Evolutionary conservation across 768 basidiomycete genomes (phyloP).

Genomic region (Psilocybe sp.): DNA sequence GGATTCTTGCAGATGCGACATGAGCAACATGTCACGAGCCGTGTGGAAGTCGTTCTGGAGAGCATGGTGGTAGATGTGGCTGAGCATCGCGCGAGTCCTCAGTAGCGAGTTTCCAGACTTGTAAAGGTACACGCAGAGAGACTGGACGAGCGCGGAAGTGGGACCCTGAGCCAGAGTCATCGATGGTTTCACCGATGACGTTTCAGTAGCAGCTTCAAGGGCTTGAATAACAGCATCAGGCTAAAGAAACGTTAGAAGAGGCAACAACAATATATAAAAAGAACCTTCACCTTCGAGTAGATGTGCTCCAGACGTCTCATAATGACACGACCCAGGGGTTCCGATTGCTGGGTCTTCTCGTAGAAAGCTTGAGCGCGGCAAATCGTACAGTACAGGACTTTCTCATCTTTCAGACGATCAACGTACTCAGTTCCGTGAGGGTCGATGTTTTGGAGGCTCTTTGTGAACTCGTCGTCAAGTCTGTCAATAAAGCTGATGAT

Average conservation of each 20-base stretch:
- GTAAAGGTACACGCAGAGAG: slow-evolving; percentile 90
- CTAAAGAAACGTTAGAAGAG: slow-evolving; percentile 36
- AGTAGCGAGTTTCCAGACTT: slow-evolving; percentile 87
- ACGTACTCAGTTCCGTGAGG: slow-evolving; percentile 99
- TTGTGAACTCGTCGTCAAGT: slow-evolving; percentile 97
- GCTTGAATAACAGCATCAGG: slow-evolving; percentile 91
- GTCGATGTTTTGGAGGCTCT: slow-evolving; percentile 95
- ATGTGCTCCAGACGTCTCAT: slow-evolving; percentile 98
- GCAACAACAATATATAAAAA: not conserved
- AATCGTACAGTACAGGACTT: slow-evolving; percentile 89
- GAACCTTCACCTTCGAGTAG: slow-evolving; percentile 79
- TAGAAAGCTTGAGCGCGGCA: slow-evolving; percentile 91
- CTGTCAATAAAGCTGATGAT: slow-evolving; percentile 96
- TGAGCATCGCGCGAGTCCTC: slow-evolving; percentile 95
- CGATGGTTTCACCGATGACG: slow-evolving; percentile 57
- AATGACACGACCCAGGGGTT: slow-evolving; percentile 82
- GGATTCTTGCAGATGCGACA: slow-evolving; percentile 98
- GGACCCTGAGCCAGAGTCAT: slow-evolving; percentile 57
- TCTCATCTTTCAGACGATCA: slow-evolving; percentile 94
- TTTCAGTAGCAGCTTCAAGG: slow-evolving; percentile 69
- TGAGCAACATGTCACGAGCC: slow-evolving; percentile 95
- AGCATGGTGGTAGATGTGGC: slow-evolving; percentile 96
- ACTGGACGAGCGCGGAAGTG: slow-evolving; percentile 80
- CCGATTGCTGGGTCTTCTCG: slow-evolving; percentile 73
- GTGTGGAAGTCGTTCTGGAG: slow-evolving; percentile 96